phyloP scores from a whole-genome alignment of 2,329 filamentous ascomycete genomes.

The Alternaria burnsii region DNA sequence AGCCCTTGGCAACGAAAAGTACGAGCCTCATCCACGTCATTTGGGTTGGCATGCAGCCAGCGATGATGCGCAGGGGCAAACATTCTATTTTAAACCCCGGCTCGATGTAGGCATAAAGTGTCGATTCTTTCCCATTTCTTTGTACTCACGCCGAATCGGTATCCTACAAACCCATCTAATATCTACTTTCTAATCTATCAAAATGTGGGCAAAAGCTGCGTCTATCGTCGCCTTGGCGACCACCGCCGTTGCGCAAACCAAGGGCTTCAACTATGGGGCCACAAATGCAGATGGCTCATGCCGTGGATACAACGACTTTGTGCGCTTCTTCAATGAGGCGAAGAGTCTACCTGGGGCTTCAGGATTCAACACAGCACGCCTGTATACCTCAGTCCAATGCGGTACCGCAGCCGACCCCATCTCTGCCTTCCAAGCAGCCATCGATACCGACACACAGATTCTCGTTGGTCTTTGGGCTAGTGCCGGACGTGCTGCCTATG shows the following conservation, averaged over 20 bases:
- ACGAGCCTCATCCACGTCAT: conserved; percentile 29
- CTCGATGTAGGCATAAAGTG: neutral
- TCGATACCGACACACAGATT: conserved; percentile 77
- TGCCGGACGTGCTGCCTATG: conserved; percentile 67
- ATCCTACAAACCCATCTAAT: neutral
- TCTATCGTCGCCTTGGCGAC: conserved; percentile 29
- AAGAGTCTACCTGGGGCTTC: conserved; percentile 69
- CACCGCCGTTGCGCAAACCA: conserved; percentile 36
- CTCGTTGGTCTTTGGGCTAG: conserved; percentile 87
- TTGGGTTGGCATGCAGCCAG: conserved; percentile 18
- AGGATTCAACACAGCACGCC: conserved; percentile 72
- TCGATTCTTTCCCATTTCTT: neutral
- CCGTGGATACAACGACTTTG: conserved; percentile 71
- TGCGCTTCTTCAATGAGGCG: conserved; percentile 72
- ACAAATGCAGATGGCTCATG: conserved; percentile 66
- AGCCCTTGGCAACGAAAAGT: conserved; percentile 15
- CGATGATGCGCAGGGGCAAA: conserved; percentile 22
- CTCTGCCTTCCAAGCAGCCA: conserved; percentile 70
- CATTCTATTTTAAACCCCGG: neutral
- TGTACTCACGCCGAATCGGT: neutral
- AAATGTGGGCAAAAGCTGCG: conserved; percentile 25
- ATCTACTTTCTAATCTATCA: neutral
- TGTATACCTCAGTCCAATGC: conserved; percentile 77
- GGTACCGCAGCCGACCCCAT: conserved; percentile 63
- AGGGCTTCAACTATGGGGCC: conserved; percentile 77